Conservation (phyloP, 73 alveolate species). For the Tetrahymena malaccensis region DNA sequence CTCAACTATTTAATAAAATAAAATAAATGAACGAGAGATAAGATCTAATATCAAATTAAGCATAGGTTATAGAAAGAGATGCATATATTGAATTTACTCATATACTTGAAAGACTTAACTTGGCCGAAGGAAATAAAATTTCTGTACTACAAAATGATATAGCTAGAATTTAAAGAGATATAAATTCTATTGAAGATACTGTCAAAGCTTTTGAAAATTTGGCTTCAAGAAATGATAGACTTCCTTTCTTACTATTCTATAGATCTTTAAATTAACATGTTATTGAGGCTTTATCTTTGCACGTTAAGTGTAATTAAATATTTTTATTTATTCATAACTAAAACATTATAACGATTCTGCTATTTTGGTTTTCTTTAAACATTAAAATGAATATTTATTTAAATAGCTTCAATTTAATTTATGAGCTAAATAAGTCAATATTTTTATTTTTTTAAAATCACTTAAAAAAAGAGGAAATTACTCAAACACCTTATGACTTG, state of each 20-base stretch:
- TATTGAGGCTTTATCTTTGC: not conserved
- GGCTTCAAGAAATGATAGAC: not conserved
- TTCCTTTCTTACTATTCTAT: not conserved
- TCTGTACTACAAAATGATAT: not conserved
- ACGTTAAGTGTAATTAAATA: not conserved
- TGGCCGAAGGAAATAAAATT: not conserved
- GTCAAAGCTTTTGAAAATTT: not conserved
- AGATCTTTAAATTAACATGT: not conserved
- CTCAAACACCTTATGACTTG: not conserved
- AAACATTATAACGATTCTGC: no score
- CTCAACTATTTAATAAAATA: not conserved
- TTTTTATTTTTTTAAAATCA: not conserved
- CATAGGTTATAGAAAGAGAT: not conserved
- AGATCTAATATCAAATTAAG: not conserved
- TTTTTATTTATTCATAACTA: not conserved
- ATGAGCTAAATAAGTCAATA: no score
- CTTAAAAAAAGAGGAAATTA: not conserved
- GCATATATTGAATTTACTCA: not conserved
- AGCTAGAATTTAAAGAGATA: not conserved
- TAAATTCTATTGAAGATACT: not conserved
- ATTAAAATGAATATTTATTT: no score
- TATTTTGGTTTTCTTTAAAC: no score
- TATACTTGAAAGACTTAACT: not conserved
- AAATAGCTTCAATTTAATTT: no score
- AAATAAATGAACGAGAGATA: not conserved